These are phyloP conservation scores for Ceratobasidium sp. DNA, from an alignment of 1,284 basidiomycete genomes.

Conservation along the genomic window DNA sequence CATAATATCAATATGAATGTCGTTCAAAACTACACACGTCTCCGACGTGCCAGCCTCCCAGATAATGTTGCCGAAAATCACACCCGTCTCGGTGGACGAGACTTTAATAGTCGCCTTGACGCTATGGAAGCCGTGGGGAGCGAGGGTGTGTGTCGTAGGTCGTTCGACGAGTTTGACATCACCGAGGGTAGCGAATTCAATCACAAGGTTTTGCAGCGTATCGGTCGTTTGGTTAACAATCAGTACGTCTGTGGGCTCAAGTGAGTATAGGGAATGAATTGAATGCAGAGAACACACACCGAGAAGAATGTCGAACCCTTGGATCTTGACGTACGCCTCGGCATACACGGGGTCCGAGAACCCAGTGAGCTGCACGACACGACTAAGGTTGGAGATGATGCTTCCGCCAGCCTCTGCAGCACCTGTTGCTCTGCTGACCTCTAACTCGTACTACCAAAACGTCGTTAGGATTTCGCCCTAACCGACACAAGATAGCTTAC, in stretches of 20 bases:
- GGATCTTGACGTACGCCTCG: conserved; percentile 97
- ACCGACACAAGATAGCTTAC: conserved; percentile 57
- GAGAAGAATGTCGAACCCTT: conserved; percentile 96
- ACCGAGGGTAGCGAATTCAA: conserved; percentile 97
- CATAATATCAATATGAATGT: conserved; percentile 99
- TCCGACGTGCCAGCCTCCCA: conserved; percentile 88
- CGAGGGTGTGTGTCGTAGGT: conserved; percentile 90
- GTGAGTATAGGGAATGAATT: background rate
- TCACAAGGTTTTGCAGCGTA: conserved; percentile 94
- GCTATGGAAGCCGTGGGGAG: conserved; percentile 96
- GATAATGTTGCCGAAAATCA: conserved; percentile 97
- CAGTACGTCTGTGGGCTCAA: conserved; percentile 77
- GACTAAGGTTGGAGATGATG: conserved; percentile 94
- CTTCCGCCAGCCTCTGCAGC: conserved; percentile 85
- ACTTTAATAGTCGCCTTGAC: conserved; percentile 99
- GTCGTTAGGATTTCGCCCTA: background rate
- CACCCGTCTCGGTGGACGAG: conserved; percentile 96
- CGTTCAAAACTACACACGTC: conserved; percentile 90
- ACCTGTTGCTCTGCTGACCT: conserved; percentile 91
- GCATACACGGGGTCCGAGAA: conserved; percentile 99
- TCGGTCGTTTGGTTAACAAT: conserved; percentile 96
- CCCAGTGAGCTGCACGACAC: conserved; percentile 95
- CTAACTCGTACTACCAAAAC: conserved; percentile 77
- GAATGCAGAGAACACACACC: conserved; percentile 55
- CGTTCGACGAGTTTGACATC: conserved; percentile 98